Base-by-base conservation (phyloP, 495 filamentous ascomycete species). In the Rostrohypoxylon terebratum region DNA sequence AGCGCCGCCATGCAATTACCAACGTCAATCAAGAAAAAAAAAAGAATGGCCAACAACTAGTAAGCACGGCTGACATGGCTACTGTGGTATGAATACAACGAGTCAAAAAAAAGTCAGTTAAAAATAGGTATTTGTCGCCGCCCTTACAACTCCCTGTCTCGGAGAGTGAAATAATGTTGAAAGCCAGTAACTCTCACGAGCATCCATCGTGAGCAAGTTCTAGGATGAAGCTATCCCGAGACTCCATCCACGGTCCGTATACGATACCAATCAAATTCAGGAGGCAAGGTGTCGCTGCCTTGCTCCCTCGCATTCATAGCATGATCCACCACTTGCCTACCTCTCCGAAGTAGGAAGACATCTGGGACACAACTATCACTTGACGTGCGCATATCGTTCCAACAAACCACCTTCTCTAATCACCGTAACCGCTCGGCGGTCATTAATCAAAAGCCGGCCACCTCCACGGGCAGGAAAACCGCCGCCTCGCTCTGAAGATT, bases 361-460 rank as follows among this genome's bases (percentile, higher is more conserved):
- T 14, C n/a, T 36, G 28, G 51, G 36, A 55, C n/a, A 23, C 5
- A 16, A 34, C 50, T 13, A 25, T 16, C 42, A 13, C 28, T 13
- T 18, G n/a, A 55, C n/a, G 13, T 9, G 28, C 23, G n/a, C 20
- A 6, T 50, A n/a, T 20, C 21, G n/a, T n/a, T 11, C 16, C 3
- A 14, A 14, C 4, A 18, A 36, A 31, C 14, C 28, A 28, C 47
- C 61, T 20, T 6, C 21, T 31, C 63, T 13, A 10, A 14, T 14
- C 31, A 28, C 4, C 20, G 3, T 6, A 45, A 25, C 40, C 9
- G 25, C 40, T 50, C 42, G 44, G 36, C 64, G 51, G 50, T 33
- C 5, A 62, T 72, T 68, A 68, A 72, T 72, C 64, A 72, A 72
- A 53, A 40, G 50, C 70, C 70, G 69, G 42, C 45, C 11, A 11